Base-by-base conservation (phyloP, 306 rosid species). In the Pyrus pyrifolia region DNA sequence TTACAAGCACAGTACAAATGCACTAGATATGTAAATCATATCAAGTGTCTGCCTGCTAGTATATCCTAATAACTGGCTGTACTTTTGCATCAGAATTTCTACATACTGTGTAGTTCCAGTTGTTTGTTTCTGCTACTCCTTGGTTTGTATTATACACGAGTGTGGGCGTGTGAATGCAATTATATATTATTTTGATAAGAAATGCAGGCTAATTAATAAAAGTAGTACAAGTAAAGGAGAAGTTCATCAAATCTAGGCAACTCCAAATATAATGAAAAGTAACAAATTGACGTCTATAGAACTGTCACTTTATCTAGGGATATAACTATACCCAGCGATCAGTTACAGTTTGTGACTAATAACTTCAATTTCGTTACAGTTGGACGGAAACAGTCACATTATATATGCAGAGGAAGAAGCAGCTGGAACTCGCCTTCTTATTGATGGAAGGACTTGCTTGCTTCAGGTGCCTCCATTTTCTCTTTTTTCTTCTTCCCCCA, bases 321-420 rank as follows among this genome's bases (percentile, higher is more conserved):
- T 55, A 18, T 55, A 55, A 22, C 25, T 55, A 59, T 23, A 35
- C 7, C 40, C 40, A 35, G 40, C 2, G 40, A 35, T 35, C 40
- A 35, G 40, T 35, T 35, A 35, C 55, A 49, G 55, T 63, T 63
- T 15, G 3, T 84, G 76, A 85, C 85, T 40, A 49, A 29, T 78
- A 63, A 75, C 76, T 80, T 78, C 55, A 40, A 71, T 74, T 86
- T 73, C 66, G 58, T 82, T 68, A 79, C 96, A 96, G 99, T 82
- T 96, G 93, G 90, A 92, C 73, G 99, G 99, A 82, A 96, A 91
- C 83, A 96, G 99, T 87, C 97, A 95, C 85, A 93, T 95, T 30
- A 88, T 95, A 83, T 95, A 95, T 79, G 96, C 97, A 25, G 99
- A 95, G 88, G 99, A 95, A 89, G 99, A 95, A 88, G 97, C 99